Percentiles rank a stretch among this genome's conserved stretches.
Conservation (phyloP, 768 basidiomycete genomes). For the Serendipita indica region DNA sequence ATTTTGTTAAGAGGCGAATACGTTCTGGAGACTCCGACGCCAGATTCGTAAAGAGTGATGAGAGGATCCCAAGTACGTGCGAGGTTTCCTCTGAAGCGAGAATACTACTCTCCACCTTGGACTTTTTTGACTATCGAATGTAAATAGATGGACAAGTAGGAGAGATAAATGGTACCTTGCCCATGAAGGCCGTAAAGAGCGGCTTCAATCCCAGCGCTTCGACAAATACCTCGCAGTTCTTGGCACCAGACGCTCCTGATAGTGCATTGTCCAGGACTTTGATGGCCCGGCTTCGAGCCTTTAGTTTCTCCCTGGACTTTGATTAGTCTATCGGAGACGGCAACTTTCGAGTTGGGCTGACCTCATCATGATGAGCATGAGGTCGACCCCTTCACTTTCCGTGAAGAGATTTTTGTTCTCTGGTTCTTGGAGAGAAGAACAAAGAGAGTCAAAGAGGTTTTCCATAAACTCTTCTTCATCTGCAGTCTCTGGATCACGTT, state of each 20-base stretch:
- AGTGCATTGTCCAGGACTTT: constrained; percentile 86
- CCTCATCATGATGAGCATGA: constrained; percentile 99
- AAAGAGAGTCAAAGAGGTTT: constrained; percentile 81
- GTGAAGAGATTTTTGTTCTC: constrained; percentile 69
- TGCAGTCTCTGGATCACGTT: constrained; percentile 64
- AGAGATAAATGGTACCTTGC: constrained; percentile 53
- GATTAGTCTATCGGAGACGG: constrained; percentile 5
- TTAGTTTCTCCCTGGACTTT: constrained; percentile 54
- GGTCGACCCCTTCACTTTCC: constrained; percentile 83
- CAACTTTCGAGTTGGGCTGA: constrained; percentile 25
- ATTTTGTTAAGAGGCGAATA: constrained; percentile 77
- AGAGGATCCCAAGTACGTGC: constrained; percentile 77
- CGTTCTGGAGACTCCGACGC: constrained; percentile 69
- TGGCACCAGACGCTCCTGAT: constrained; percentile 55
- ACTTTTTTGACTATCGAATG: constrained; percentile 43
- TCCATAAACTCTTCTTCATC: constrained; percentile 99
- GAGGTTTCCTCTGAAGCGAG: constrained; percentile 67
- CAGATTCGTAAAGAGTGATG: constrained; percentile 76
- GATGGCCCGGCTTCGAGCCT: constrained; percentile 69
- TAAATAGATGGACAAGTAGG: neutral
- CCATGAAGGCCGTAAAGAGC: constrained; percentile 84
- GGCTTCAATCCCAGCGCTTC: constrained; percentile 80
- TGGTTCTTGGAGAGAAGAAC: constrained; percentile 68
- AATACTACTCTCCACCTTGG: constrained; percentile 32
- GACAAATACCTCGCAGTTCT: constrained; percentile 70